Base-by-base conservation (phyloP, 352 stramenopile species). In the Pythium dissotocum region DNA sequence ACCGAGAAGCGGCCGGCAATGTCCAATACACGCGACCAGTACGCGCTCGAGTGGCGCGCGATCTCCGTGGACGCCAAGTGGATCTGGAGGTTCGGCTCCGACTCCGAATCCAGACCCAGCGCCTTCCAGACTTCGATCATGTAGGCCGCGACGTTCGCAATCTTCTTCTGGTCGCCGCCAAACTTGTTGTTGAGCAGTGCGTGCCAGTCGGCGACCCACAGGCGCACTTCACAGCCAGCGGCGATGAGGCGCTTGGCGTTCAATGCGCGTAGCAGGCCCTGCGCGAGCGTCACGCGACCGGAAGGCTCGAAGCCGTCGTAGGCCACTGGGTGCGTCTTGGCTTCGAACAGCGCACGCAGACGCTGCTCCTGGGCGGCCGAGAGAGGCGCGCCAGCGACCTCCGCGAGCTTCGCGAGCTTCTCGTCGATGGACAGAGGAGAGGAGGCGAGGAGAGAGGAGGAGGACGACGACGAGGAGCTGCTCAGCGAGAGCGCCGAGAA, bases 181-280 rank as follows among this genome's bases (percentile, higher is more conserved):
- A 99, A 99, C 83, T 99, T 99, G 85, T 99, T 99, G 80, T 99
- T 99, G 79, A 99, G 97, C 65, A 99, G 83, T 26, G 97, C 98
- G 83, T 99, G 99, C 87, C 97, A 98, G 83, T 99, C 98, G 6
- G 97, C 98, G 10, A 99, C 96, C 87, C 98, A 98, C 72, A 99
- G 98, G 73, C 97, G 95, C 74, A 99, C 99, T 42, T 95, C 96
- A 52, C 94, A 97, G 30, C 97, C 98, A 10, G 88, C 85, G 6
- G 75, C 77, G 32, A 98, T 97, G 16, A 95, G 76, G n/a, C 84
- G 78, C 65, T 82, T 76, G 52, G 98, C 97, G 75, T 99, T 99
- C 65, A 99, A 93, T 18, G 94, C 91, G 49, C 96, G 90, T 72
- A 98, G 82, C 54, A 98, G 76, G 1, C 95, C 94, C 62, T 98